Evolutionary conservation across 176 grass and related monocot genomes (phyloP), one percentile per base, ranked within the genome.

Genomic region (Avena atlantica): DNA sequence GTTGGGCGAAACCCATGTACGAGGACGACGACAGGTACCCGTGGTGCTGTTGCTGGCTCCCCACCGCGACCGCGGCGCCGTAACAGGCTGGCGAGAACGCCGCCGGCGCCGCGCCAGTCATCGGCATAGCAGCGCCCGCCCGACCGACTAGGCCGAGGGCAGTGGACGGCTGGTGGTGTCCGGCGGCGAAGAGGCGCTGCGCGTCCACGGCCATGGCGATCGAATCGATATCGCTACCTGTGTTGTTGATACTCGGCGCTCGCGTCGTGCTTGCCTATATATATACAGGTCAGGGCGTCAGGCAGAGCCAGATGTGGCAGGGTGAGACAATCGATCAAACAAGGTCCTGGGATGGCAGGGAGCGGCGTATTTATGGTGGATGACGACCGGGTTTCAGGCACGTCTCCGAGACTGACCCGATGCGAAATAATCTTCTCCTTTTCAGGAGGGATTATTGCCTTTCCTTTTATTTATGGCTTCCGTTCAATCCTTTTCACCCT

Each of bases 171-270:
- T 72, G 70, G 60, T 51, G 23, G 29, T 75, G 83, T 69, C 86
- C 78, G 56, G 83, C 85, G 51, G 67, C 29, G 52, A 74, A 89
- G 0, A 90, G 76, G 58, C 90, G 81, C 63, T 87, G 83, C 36
- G 88, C 84, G 55, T 95, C 84, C 52, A 98, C 90, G 47, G 86
- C 96, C 93, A 94, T 95, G 83, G 66, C 85, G 74, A 36, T 20
- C 13, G 44, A 19, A 19, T 21, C 19, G 68, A 20, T 4, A 44
- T 0, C 44, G 37, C 0, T 40, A 40, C 21, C 3, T 60, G 57
- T 44, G 42, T 34, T 8, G 42, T 60, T 21, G 57, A 2, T 60
- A 6, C 17, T 20, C 0, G 8, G 12, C 37, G 45, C 6, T 4
- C 9, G 25, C 19, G 66, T 5, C 58, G 0, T 24, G 2, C 9